These are phyloP conservation scores for Antrodiella citrinella DNA, from an alignment of 768 basidiomycete genomes.

Conservation along the genomic window DNA sequence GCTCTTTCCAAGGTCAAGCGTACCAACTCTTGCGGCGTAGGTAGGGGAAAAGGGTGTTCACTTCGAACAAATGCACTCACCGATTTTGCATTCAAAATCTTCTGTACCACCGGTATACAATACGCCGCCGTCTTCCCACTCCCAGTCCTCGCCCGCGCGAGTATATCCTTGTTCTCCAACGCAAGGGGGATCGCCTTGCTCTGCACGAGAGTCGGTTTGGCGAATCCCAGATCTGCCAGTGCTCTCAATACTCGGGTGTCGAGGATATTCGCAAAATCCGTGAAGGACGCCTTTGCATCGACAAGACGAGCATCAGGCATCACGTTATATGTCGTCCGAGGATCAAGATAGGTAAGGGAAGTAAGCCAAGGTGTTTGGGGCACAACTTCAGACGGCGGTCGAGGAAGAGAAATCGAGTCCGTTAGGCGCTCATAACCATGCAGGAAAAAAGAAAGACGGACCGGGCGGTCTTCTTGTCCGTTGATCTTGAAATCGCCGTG, in stretches of 20 bases:
- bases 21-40: not conserved
- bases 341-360: too few relatives aligned
- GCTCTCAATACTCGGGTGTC: conserved; percentile 83
- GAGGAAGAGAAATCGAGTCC: too few relatives aligned
- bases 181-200: conserved; percentile 88
- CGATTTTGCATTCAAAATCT: conserved; percentile 71
- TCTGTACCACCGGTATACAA: conserved; percentile 85
- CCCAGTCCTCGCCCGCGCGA: conserved; percentile 91
- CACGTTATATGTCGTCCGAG: too few relatives aligned
- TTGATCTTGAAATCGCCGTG: too few relatives aligned
- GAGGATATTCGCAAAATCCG: conserved; percentile 64
- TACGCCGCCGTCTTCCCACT: conserved; percentile 98
- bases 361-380: too few relatives aligned
- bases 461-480: too few relatives aligned
- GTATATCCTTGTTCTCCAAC: conserved; percentile 80
- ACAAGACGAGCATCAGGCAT: conserved; percentile 24
- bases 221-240: conserved; percentile 84
- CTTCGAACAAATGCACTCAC: conserved; percentile 38
- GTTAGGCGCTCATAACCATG: too few relatives aligned
- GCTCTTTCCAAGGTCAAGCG: not conserved
- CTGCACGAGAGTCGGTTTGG: conserved; percentile 88
- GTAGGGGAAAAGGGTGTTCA: too few relatives aligned
- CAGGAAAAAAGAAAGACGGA: too few relatives aligned
- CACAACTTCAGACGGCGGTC: too few relatives aligned
- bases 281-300: conserved; percentile 28